Conservation (phyloP, 2,329 filamentous ascomycete genomes). For the Acephala macrosclerotiorum region DNA sequence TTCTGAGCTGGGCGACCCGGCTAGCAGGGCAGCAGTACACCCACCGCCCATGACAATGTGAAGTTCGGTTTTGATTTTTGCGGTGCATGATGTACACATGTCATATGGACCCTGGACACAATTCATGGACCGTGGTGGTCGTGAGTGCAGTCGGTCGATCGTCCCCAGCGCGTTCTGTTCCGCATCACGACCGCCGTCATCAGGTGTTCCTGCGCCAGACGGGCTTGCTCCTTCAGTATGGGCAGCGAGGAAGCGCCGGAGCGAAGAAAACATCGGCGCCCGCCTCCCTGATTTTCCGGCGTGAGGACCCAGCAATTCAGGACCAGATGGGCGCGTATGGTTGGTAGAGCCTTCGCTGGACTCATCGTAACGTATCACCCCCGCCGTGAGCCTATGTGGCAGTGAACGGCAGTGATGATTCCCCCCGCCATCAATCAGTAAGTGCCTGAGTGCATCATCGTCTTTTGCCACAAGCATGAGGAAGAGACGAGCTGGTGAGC, state of each 20-base stretch:
- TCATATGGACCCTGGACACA: too few species aligned
- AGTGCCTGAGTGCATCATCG: too few species aligned
- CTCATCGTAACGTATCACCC: constrained; percentile 5
- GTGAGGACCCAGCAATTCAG: not conserved
- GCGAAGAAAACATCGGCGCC: not conserved
- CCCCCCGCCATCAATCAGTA: too few species aligned
- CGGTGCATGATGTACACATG: too few species aligned
- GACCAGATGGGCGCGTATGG: not conserved
- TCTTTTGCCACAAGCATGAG: not conserved
- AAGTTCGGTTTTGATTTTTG: not conserved
- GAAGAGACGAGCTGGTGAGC: too few species aligned
- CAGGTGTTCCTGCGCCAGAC: not conserved
- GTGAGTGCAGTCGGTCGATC: too few species aligned
- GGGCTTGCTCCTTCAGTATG: not conserved
- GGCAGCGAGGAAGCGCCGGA: not conserved
- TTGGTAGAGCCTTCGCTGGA: not conserved
- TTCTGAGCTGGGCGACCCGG: not conserved
- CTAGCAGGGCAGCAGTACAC: not conserved
- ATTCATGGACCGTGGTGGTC: too few species aligned
- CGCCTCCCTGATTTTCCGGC: constrained; percentile 1
- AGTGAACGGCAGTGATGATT: not conserved
- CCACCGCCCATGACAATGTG: not conserved
- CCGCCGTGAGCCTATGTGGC: not conserved
- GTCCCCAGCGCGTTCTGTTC: too few species aligned
- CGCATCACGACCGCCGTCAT: not conserved